Conservation (phyloP, 208 protist genomes). For the Leishmania arabica region DNA sequence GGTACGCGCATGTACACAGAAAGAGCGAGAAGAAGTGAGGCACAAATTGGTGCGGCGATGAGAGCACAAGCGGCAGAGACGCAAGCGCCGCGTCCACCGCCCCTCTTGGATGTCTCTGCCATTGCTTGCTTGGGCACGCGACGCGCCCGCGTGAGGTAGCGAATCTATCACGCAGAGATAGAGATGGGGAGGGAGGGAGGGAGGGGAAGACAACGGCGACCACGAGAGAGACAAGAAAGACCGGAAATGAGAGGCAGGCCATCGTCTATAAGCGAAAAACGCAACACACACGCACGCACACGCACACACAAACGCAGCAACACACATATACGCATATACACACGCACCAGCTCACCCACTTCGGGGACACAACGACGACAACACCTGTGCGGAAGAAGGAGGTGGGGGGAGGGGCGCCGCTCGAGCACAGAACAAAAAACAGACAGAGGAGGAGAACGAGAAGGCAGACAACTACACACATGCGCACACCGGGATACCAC, state of each 20-base stretch:
- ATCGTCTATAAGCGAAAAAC: constrained; percentile 13
- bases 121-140: not conserved
- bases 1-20: not conserved
- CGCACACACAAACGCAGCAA: too few relatives aligned
- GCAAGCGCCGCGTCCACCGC: not conserved
- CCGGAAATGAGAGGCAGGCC: not conserved
- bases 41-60: not conserved
- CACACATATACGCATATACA: not conserved
- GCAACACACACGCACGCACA: not conserved
- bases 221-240: not conserved
- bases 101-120: not conserved
- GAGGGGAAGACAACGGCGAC: not conserved
- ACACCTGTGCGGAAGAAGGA: not conserved
- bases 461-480: not conserved
- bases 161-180: not conserved
- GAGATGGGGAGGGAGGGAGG: not conserved
- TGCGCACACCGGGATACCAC: not conserved
- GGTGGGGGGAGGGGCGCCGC: not conserved
- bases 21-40: not conserved
- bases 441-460: too few relatives aligned
- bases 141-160: not conserved
- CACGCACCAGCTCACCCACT: not conserved
- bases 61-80: not conserved
- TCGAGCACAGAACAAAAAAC: not conserved
- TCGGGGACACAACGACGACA: not conserved